Base-by-base conservation (phyloP, 352 stramenopile species). In the Hyaloperonospora arabidopsidis region DNA sequence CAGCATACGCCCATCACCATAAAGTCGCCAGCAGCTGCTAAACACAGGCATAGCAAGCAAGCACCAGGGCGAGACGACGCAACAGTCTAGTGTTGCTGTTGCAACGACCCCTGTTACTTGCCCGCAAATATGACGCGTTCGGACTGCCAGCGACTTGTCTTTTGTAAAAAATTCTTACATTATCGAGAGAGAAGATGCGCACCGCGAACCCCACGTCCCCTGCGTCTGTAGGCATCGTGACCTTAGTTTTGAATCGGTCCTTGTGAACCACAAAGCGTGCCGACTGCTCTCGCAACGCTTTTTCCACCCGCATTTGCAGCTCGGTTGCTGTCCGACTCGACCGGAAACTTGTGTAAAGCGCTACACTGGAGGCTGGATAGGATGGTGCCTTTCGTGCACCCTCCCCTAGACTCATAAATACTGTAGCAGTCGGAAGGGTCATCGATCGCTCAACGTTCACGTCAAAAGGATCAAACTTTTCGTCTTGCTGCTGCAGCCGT, bases 321-420 rank as follows among this genome's bases (percentile, higher is more conserved):
- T 84, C 71, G 15, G 54, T 58, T 4, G 76, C 71, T 23, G 68
- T 38, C 0, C 59, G 62, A 49, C 64, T 73, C 22, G 79, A 83
- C 63, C 87, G 73, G 62, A 89, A 89, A 60, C 67, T 84, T 49
- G 79, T 89, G 64, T 87, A 87, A 41, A 89, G 60, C 10, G 77
- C 75, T 40, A 89, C 76, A 52, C 68, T 80, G 28, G 63, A 48
- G 36, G 74, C 61, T 19, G 73, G 79, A 23, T 87, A 87, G 22
- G 82, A 61, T 32, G 78, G 78, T 17, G 74, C 65, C 50, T 70
- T 65, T 18, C 50, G 61, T 28, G 63, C 59, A 55, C 49, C 58
- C 63, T 59, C 25, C 15, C 80, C 73, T 48, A 61, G 62, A 17
- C 63, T 64, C 28, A 59, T 63, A 23, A 53, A 12, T 19, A 11